phyloP scores from a whole-genome alignment of 768 basidiomycete species.

The Termitomyces sp. region DNA sequence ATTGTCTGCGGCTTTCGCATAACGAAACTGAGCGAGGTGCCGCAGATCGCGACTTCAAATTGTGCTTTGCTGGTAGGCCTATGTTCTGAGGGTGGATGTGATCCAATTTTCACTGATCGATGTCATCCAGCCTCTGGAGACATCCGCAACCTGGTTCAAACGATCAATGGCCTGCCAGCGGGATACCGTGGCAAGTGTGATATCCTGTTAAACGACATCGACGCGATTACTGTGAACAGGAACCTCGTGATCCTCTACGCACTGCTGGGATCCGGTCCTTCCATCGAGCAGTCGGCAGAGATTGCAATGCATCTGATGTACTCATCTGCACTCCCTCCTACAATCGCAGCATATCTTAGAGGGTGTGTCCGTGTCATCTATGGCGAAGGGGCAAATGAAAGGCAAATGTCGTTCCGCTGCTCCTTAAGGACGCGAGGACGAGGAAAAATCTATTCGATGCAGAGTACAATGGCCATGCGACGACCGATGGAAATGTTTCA shows the following conservation, averaged over 20 bases:
- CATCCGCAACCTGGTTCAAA: conserved; percentile 31
- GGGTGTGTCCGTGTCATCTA: conserved; percentile 33
- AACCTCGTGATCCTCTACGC: conserved; percentile 36
- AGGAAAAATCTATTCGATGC: conserved; percentile 32
- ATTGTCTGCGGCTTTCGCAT: conserved; percentile 24
- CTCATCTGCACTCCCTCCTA: conserved; percentile 31
- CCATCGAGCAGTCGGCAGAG: conserved; percentile 38
- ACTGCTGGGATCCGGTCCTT: conserved; percentile 34
- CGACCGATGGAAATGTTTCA: conserved; percentile 36
- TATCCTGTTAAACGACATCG: conserved; percentile 34
- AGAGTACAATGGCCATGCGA: conserved; percentile 32
- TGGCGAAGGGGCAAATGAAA: conserved; percentile 23
- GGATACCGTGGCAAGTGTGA: conserved; percentile 33
- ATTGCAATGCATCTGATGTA: conserved; percentile 40
- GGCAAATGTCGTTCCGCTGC: conserved; percentile 33
- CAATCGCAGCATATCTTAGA: conserved; percentile 30
- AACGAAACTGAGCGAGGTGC: conserved; percentile 32
- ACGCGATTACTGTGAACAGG: conserved; percentile 33
- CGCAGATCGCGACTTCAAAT: conserved; percentile 22
- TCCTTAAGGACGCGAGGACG: conserved; percentile 28
- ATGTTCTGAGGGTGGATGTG: not conserved
- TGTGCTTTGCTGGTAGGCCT: conserved; percentile 24
- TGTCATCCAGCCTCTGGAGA: conserved; percentile 26
- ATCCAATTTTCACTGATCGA: conserved; percentile 2
- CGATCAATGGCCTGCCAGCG: conserved; percentile 33